A percentile compares a stretch with the other conserved stretches of the same genome.
Evolutionary conservation across 164 flowering plant species (phyloP).

Genomic region (Vitis cinerea): DNA sequence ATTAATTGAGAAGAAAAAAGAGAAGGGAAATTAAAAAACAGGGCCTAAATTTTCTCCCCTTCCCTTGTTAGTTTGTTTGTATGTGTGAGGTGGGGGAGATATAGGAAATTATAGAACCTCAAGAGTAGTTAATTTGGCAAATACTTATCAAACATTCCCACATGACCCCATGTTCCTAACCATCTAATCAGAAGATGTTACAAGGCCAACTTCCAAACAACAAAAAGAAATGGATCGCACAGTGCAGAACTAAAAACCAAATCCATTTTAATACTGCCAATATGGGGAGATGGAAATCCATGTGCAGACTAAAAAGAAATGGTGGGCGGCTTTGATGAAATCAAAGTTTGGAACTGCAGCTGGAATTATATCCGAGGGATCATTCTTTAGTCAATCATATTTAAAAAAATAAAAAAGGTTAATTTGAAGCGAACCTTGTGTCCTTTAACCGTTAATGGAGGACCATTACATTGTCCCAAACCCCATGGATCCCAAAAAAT

Average conservation of each 20-base stretch:
- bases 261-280: neutral
- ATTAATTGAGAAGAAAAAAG: neutral
- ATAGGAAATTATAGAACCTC: neutral
- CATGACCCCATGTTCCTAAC: conserved; percentile 38
- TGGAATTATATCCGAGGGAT: conserved; percentile 1
- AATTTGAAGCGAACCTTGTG: too few species aligned
- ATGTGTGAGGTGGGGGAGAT: neutral
- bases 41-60: neutral
- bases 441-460: conserved; percentile 8
- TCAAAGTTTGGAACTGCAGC: neutral
- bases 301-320: conserved; percentile 7
- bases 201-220: conserved; percentile 22
- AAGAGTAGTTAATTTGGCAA: neutral
- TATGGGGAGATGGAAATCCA: conserved; percentile 13
- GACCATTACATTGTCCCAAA: conserved; percentile 18
- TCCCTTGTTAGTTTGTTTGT: neutral
- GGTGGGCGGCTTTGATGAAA: conserved; percentile 17
- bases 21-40: neutral
- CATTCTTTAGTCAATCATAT: conserved; percentile 7
- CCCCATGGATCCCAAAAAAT: neutral
- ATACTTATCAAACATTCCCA: conserved; percentile 20
- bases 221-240: conserved; percentile 2
- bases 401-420: neutral
- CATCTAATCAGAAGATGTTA: conserved; percentile 25
- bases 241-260: conserved; percentile 10